Base-by-base conservation (phyloP, 495 filamentous ascomycete genomes). In the Pyrenula aspistea region DNA sequence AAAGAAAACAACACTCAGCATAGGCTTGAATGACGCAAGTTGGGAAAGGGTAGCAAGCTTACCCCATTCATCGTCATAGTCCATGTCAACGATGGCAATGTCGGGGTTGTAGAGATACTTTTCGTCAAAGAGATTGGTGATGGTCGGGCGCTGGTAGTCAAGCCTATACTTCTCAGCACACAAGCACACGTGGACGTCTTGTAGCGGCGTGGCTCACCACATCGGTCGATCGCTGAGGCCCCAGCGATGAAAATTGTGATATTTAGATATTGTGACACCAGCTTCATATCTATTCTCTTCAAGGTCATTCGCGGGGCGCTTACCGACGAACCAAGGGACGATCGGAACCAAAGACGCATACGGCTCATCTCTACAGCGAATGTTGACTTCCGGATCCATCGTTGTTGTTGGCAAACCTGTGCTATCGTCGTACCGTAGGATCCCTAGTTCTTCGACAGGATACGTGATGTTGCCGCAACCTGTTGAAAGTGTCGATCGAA, bases 351-450 rank as follows among this genome's bases (percentile, higher is more conserved):
- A 19, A 19, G 19, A 21, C 22, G 8, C 50, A 20, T 52, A 52
- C 8, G 50, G 50, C 50, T 52, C 50, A 19, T 52, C 50, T 8
- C 19, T 4, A 24, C 50, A 52, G 22, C 22, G 19, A 10, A 19
- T 52, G 50, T 52, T 52, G 22, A 52, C 8, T 4, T 20, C 22
- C 8, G 31, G 4, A 19, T 52, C 8, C n/a, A 20, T 20, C 8
- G 50, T 52, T 4, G 50, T 21, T 1, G 62, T 62, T 63, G 62
- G 73, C 52, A 54, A 56, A 12, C 59, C 65, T 51, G 21, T 69
- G 49, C 49, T 79, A 60, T 12, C 73, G 72, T 73, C 61, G 23
- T 84, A 88, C 54, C 77, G 67, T 2, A 85, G 58, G 19, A 87
- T 83, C 2, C 80, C 83, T 22, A 61, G 70, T 61, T 82, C 83